Base-by-base conservation (phyloP, 2,329 filamentous ascomycete genomes). In the Alternaria arborescens region DNA sequence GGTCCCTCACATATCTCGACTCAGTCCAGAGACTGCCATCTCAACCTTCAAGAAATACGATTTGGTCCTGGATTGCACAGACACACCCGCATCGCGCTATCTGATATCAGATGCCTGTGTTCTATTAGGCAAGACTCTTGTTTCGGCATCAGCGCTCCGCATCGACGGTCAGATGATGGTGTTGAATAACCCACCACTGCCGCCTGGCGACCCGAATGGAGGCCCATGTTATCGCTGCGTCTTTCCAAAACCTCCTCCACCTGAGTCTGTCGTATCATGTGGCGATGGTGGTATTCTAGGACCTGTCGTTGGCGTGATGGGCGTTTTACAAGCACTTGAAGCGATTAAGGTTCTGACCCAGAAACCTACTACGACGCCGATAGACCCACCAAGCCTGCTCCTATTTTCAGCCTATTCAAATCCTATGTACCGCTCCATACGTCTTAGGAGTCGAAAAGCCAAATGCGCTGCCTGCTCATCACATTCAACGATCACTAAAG, bases 201-300 rank as follows among this genome's bases (percentile, higher is more conserved):
- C 86, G 3, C 82, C 85, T 10, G 89, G 89, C 1, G 79, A 87
- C 52, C 55, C 75, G 3, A 72, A 80, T 0, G 89, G 91, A 34
- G 91, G 93, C 0, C 94, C 94, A 0, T 99, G 95, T 78, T 99
- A 99, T 79, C 86, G 95, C 42, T 99, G 95, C 74, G 87, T 98
- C 12, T 99, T 97, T 70, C 94, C 93, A 0, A 90, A 86, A 38
- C 94, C 95, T 0, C 94, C 95, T 0, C 93, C 94, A 0, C 87
- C 92, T 0, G 91, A 91, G 42, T 93, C 88, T 58, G 90, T 97
- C 1, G 84, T 92, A 1, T 93, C 90, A 61, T 99, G 95, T 72
- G 93, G 94, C 41, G 95, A 99, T 76, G 94, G 94, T 10, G 95
- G 95, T 0, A 93, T 99, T 8, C 73, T 99, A 1, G 95, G 95